Base-by-base conservation (phyloP, 2,329 filamentous ascomycete genomes). In the Beauveria asiatica region DNA sequence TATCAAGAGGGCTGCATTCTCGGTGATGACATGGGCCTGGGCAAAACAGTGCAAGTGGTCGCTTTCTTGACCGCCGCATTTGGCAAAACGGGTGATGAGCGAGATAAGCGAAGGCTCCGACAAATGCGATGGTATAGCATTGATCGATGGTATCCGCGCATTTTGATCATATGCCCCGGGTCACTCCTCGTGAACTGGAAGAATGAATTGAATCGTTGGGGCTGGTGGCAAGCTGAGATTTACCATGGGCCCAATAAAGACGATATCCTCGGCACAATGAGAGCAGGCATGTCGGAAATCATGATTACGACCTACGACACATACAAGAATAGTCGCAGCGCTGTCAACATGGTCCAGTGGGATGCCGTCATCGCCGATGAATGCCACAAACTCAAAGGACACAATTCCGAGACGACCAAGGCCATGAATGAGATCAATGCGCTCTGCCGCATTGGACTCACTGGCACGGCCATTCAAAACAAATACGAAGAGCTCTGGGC, bases 401-500 rank as follows among this genome's bases (percentile, higher is more conserved):
- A 83, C 53, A 80, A 77, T 48, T 87, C 92, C 0, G 88, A 88
- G 63, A 89, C 88, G 8, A 94, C 93, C 0, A 84, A 89, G 68
- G 87, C 92, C 0, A 93, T 99, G 88, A 89, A 91, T 67, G 84
- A 92, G 63, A 79, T 97, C 66, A 99, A 99, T 67, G 86, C 92
- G 0, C 81, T 97, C 2, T 97, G 94, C 69, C 84, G 94, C 39
- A 92, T 99, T 62, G 94, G 94, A 0, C 79, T 99, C 9, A 97
- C 92, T 0, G 94, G 94, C 2, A 99, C 94, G 0, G 93, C 93
- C 0, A 97, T 99, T 49, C 94, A 99, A 70, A 99, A 99, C 73
- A 94, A 90, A 65, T 99, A 99, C 70, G 91, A 97, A 70, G 94
- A 99, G 72, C 80, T 99, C 1, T 99, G 93, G 93, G 95, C 92